Evolutionary conservation across 2,329 filamentous ascomycete genomes (phyloP).

Genomic region (Diaporthe destruens): DNA sequence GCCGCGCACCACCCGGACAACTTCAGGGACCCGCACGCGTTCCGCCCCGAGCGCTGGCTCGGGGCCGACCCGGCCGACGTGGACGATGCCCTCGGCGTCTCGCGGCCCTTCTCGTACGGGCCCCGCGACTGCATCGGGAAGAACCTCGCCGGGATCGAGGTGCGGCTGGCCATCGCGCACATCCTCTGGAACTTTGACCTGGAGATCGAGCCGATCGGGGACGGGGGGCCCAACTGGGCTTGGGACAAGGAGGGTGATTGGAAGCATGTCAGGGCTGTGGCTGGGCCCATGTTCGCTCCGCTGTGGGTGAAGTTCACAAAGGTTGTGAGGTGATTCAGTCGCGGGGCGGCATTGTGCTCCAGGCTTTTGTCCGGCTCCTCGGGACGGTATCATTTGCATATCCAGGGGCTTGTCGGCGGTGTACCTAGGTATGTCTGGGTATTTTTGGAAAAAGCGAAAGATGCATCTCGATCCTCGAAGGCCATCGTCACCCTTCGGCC

Average conservation of each 20-base stretch:
- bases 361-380: background rate
- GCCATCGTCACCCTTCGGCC: no score
- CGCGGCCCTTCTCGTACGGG: constrained; percentile 4
- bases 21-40: constrained; percentile 11
- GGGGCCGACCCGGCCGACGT: background rate
- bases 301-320: constrained; percentile 12
- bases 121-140: constrained; percentile 14
- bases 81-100: background rate
- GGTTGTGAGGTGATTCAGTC: background rate
- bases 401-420: background rate
- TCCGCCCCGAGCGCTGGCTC: constrained; percentile 21
- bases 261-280: constrained; percentile 17
- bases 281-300: constrained; percentile 3
- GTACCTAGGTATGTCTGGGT: background rate
- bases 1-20: constrained; percentile 6
- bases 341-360: background rate
- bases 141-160: background rate
- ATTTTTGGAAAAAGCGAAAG: background rate
- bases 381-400: background rate
- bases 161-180: constrained; percentile 6
- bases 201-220: constrained; percentile 6
- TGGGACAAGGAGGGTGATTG: constrained; percentile 15
- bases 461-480: background rate
- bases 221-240: constrained; percentile 4
- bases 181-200: constrained; percentile 20